Evolutionary conservation across 2,329 filamentous ascomycete genomes (phyloP).

Genomic region (Huntiella moniliformis): DNA sequence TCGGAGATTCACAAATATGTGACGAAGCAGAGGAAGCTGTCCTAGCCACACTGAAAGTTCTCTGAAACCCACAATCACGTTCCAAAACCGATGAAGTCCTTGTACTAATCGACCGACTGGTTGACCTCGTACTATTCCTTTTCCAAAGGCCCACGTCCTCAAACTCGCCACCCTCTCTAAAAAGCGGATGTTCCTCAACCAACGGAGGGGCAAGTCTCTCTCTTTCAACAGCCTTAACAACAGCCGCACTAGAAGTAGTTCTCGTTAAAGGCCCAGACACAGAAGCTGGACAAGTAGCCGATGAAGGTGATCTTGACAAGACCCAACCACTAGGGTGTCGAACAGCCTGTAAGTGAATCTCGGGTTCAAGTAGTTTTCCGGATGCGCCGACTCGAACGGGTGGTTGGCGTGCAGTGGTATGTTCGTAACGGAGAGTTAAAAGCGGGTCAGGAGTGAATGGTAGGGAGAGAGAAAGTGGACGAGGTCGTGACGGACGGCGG

Average conservation of each 20-base stretch:
- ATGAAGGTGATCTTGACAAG: neutral
- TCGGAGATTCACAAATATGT: slow-evolving; percentile 3
- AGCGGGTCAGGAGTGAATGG: slow-evolving; percentile 32
- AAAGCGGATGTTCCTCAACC: slow-evolving; percentile 9
- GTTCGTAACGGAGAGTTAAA: slow-evolving; percentile 41
- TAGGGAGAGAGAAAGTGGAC: slow-evolving; percentile 18
- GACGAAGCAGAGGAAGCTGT: slow-evolving; percentile 7
- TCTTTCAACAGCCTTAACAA: slow-evolving; percentile 3
- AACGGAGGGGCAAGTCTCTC: slow-evolving; percentile 6
- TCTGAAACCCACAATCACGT: too few species aligned
- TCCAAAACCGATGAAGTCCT: too few species aligned
- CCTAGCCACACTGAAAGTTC: slow-evolving; percentile 2
- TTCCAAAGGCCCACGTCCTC: slow-evolving; percentile 2
- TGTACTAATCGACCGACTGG: slow-evolving; percentile 1
- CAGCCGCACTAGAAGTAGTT: slow-evolving; percentile 5
- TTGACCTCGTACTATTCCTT: slow-evolving; percentile 7
- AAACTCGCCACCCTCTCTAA: slow-evolving; percentile 1
- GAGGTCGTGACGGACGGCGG: slow-evolving; percentile 11
- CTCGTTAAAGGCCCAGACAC: neutral
- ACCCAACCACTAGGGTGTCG: too few species aligned
- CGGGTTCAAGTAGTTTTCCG: too few species aligned
- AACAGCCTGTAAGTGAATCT: too few species aligned
- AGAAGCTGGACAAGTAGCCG: neutral
- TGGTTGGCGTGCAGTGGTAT: slow-evolving; percentile 36
- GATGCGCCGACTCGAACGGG: slow-evolving; percentile 25